These are phyloP conservation scores for Globisporangium perplexum DNA, from an alignment of 352 stramenopile genomes.

Conservation along the genomic window DNA sequence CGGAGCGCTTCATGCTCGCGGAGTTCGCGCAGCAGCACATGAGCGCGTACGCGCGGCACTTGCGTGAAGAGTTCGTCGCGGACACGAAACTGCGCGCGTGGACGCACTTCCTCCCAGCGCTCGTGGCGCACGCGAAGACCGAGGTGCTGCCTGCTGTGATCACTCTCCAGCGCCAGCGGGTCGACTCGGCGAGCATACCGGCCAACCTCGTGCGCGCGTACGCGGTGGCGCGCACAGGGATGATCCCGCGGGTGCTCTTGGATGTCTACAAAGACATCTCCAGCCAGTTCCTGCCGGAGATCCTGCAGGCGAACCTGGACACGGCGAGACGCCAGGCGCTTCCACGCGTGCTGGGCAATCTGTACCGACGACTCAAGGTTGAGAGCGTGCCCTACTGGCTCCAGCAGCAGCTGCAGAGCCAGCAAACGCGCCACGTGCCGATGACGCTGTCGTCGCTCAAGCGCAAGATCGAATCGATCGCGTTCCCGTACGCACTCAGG, in stretches of 20 bases:
- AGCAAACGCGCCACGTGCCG: constrained; percentile 40
- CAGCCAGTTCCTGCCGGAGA: constrained; percentile 41
- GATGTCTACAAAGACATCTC: constrained; percentile 64
- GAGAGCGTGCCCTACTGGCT: constrained; percentile 47
- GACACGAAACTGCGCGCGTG: constrained; percentile 50
- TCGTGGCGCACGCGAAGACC: constrained; percentile 21
- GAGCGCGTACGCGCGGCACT: constrained; percentile 27
- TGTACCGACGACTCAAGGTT: constrained; percentile 37
- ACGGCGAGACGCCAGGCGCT: constrained; percentile 25
- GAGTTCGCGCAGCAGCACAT: constrained; percentile 57
- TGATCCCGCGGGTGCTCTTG: constrained; percentile 51
- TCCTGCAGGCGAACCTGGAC: constrained; percentile 22
- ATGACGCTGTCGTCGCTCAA: constrained; percentile 38
- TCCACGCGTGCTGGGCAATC: constrained; percentile 52
- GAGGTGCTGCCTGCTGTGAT: constrained; percentile 42
- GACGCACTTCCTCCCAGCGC: constrained; percentile 31
- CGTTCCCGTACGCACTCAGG: constrained; percentile 56
- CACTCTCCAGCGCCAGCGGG: constrained; percentile 26
- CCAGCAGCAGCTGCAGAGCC: constrained; percentile 26
- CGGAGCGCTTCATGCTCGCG: constrained; percentile 53
- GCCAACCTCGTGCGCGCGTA: constrained; percentile 38
- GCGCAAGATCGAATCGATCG: constrained; percentile 35
- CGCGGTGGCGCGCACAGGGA: constrained; percentile 40
- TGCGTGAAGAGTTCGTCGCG: constrained; percentile 47
- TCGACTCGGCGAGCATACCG: constrained; percentile 43